Conservation (phyloP, 768 basidiomycete genomes). For the Tulasnella sp. region DNA sequence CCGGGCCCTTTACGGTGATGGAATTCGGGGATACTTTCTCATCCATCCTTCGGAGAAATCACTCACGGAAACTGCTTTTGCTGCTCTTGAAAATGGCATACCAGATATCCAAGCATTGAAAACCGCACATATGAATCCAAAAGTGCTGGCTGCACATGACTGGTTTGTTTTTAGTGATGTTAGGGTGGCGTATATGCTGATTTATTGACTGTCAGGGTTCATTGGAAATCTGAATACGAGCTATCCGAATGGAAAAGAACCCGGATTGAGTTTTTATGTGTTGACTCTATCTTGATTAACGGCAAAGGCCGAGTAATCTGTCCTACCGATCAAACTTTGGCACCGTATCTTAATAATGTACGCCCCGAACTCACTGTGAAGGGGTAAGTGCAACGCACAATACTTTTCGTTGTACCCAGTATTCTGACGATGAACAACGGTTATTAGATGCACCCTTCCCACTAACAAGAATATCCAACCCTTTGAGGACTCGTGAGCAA, state of each 20-base stretch:
- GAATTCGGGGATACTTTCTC: conserved; percentile 2
- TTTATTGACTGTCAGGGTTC: background rate
- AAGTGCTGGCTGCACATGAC: background rate
- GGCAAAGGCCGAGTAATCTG: conserved; percentile 11
- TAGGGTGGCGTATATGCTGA: background rate
- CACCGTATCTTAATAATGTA: background rate
- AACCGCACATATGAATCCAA: background rate
- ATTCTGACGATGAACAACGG: background rate
- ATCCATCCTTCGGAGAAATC: background rate
- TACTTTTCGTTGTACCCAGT: background rate
- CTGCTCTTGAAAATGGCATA: background rate
- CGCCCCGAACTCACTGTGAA: background rate
- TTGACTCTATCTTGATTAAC: conserved; percentile 8
- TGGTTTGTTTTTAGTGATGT: too few species aligned
- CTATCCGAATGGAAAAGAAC: conserved; percentile 2
- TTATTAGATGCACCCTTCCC: background rate
- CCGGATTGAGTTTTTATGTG: background rate
- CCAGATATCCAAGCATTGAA: conserved; percentile 1
- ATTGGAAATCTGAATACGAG: conserved; percentile 3
- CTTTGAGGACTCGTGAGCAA: background rate
- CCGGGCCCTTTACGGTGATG: conserved; percentile 6
- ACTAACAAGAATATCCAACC: background rate
- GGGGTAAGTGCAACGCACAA: background rate
- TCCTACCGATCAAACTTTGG: background rate
- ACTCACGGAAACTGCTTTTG: background rate